Evolutionary conservation across 768 basidiomycete genomes (phyloP).

Genomic region (Hericium erinaceus): DNA sequence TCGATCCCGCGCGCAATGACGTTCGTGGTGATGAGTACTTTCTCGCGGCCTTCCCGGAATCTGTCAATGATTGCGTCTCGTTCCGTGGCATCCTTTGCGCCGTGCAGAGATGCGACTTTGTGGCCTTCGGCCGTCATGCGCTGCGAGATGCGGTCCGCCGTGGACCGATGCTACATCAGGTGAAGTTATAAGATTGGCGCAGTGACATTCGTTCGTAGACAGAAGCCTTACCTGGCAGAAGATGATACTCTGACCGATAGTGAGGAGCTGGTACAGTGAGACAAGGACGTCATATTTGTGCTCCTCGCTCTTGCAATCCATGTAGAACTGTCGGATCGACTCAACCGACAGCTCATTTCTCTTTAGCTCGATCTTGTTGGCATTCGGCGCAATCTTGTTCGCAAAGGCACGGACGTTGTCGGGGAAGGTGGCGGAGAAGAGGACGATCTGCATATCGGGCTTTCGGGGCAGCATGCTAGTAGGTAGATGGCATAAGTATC

Average conservation of each 20-base stretch:
- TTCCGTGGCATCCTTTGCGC: conserved; percentile 82
- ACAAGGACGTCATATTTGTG: conserved; percentile 96
- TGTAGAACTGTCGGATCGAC: conserved; percentile 93
- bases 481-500: neutral
- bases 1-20: conserved; percentile 98
- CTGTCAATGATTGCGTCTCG: conserved; percentile 90
- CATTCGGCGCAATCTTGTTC: conserved; percentile 81
- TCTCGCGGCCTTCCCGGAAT: conserved; percentile 93
- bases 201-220: neutral
- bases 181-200: neutral
- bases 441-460: conserved; percentile 67
- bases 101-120: conserved; percentile 92
- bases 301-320: conserved; percentile 88
- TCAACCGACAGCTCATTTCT: conserved; percentile 91
- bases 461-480: conserved; percentile 48
- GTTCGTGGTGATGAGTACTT: conserved; percentile 97
- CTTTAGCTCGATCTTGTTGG: conserved; percentile 95
- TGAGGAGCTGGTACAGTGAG: conserved; percentile 79
- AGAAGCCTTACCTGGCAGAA: conserved; percentile 57
- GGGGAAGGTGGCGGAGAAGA: conserved; percentile 98
- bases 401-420: conserved; percentile 91
- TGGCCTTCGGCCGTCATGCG: conserved; percentile 92
- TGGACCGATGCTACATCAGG: conserved; percentile 55
- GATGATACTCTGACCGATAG: conserved; percentile 97
- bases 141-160: conserved; percentile 84